phyloP scores from a whole-genome alignment of 805 yeast species.

The Candida methanosorbosa region DNA sequence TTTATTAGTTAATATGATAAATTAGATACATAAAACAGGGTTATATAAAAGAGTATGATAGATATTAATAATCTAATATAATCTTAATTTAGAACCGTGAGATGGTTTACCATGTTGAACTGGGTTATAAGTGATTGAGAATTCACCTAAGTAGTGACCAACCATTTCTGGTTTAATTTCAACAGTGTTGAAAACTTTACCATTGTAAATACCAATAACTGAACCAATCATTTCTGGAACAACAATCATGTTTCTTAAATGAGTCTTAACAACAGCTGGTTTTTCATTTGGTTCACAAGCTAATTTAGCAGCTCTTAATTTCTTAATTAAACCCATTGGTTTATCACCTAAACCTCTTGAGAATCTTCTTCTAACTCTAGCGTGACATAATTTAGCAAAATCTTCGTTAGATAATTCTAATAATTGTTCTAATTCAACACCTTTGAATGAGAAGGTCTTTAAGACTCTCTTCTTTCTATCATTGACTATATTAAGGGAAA shows the following conservation, averaged over 20 bases:
- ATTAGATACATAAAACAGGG: neutral
- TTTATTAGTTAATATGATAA: neutral
- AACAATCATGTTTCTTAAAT: slow-evolving; percentile 96
- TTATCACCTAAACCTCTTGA: slow-evolving; percentile 93
- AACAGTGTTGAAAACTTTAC: slow-evolving; percentile 98
- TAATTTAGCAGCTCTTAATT: slow-evolving; percentile 95
- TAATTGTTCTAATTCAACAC: slow-evolving; percentile 93
- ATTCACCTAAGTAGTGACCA: slow-evolving; percentile 99
- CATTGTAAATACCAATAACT: slow-evolving; percentile 98
- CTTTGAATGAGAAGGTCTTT: slow-evolving; percentile 97
- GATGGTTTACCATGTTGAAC: slow-evolving; percentile 86
- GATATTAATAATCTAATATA: slow-evolving; percentile 16
- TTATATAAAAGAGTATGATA: too few species aligned
- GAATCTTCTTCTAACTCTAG: slow-evolving; percentile 99
- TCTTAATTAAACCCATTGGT: slow-evolving; percentile 94
- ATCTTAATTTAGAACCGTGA: slow-evolving; percentile 28
- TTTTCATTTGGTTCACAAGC: slow-evolving; percentile 88
- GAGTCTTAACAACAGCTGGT: slow-evolving; percentile 98
- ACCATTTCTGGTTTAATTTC: slow-evolving; percentile 99
- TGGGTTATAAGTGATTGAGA: slow-evolving; percentile 99
- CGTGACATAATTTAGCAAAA: slow-evolving; percentile 91
- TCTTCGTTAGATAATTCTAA: slow-evolving; percentile 93
- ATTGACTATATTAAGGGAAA: slow-evolving; percentile 31
- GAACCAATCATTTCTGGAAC: slow-evolving; percentile 99
- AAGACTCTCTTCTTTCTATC: slow-evolving; percentile 79